phyloP scores from a whole-genome alignment of 352 stramenopile species.

The Phytophthora hybrid region DNA sequence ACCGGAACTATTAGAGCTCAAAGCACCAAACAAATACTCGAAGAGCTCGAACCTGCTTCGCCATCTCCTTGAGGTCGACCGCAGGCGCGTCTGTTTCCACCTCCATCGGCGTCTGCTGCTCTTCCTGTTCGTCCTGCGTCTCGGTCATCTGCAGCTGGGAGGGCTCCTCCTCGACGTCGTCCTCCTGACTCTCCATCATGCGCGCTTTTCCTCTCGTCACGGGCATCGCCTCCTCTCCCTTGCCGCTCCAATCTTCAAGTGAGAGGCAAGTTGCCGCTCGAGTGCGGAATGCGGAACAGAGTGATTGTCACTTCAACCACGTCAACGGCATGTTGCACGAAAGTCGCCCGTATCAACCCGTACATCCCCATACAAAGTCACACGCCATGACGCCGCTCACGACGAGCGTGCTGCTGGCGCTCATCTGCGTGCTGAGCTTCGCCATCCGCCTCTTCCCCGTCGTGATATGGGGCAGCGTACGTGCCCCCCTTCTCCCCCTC shows the following conservation, averaged over 20 bases:
- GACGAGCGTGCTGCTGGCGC: conserved; percentile 62
- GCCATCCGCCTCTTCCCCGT: conserved; percentile 93
- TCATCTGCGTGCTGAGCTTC: conserved; percentile 91
- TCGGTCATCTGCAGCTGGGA: conserved; percentile 18
- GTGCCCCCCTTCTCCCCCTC: conserved; percentile 18
- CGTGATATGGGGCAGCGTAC: conserved; percentile 89
- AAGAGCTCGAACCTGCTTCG: conserved; percentile 29
- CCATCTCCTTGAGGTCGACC: conserved; percentile 45
- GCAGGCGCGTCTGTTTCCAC: conserved; percentile 13
- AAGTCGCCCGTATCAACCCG: conserved; percentile 41
- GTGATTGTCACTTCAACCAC: conserved; percentile 55
- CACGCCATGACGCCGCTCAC: conserved; percentile 37
- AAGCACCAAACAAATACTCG: not conserved
- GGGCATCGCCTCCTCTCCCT: conserved; percentile 32
- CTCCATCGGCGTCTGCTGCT: conserved; percentile 15
- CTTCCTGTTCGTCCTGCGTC: conserved; percentile 26
- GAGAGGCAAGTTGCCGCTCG: conserved; percentile 23
- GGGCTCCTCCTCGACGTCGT: conserved; percentile 27
- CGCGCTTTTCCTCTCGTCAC: conserved; percentile 46
- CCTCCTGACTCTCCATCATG: conserved; percentile 39
- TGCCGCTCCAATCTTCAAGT: conserved; percentile 24
- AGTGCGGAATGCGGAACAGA: conserved; percentile 25
- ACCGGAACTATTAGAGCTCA: not conserved
- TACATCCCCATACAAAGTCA: not conserved
- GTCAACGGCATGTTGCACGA: conserved; percentile 40